phyloP scores from a whole-genome alignment of 176 grass and related monocot genomes.

The Pontederia crassipes region DNA sequence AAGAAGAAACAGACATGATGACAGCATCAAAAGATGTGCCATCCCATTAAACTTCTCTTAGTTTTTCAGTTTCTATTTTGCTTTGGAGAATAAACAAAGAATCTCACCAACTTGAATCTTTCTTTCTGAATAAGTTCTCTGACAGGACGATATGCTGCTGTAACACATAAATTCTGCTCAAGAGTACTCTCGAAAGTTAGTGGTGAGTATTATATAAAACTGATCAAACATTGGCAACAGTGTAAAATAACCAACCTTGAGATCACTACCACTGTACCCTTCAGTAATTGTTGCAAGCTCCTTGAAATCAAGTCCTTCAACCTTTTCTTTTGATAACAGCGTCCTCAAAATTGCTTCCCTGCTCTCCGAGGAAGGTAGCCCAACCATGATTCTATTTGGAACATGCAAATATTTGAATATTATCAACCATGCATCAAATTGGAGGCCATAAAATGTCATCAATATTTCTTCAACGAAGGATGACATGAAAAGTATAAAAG shows the following conservation, averaged over 20 bases:
- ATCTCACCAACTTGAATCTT: conserved; percentile 56
- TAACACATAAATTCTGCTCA: conserved; percentile 73
- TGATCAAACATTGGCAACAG: neutral
- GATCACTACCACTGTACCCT: conserved; percentile 34
- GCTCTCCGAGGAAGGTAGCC: conserved; percentile 2
- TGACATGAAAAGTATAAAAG: neutral
- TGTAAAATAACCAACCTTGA: conserved; percentile 52
- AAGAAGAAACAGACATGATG: too few species aligned
- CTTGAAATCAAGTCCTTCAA: conserved; percentile 12
- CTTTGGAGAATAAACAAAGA: neutral
- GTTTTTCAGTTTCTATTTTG: too few species aligned
- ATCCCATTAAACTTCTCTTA: too few species aligned
- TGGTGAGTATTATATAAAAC: neutral
- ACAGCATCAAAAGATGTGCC: too few species aligned
- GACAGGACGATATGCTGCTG: conserved; percentile 84
- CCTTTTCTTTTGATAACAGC: conserved; percentile 13
- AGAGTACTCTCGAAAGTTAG: neutral
- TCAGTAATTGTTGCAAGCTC: conserved; percentile 5
- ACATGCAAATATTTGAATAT: neutral
- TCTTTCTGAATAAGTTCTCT: conserved; percentile 87
- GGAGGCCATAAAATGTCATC: neutral
- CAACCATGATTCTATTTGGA: conserved; percentile 6
- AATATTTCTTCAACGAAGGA: neutral
- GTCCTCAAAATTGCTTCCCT: conserved; percentile 10
- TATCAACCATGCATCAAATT: neutral